A percentile compares a stretch with the other conserved stretches of the same genome.
Evolutionary conservation across 2,329 filamentous ascomycete species (phyloP).

Genomic region (Monosporascus sp.): DNA sequence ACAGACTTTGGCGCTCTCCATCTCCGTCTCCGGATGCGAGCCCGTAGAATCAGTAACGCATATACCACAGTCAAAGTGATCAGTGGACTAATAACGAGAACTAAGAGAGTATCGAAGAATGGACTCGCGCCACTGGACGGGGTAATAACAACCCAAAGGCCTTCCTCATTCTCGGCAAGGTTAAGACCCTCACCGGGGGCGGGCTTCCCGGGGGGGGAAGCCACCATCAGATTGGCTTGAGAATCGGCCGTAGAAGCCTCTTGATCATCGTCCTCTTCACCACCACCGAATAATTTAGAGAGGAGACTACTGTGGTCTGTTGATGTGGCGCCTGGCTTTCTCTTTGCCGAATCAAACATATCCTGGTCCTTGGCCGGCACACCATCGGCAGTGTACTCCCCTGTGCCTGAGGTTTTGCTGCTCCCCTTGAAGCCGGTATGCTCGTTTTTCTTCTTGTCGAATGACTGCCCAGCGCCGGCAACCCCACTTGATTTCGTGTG

Average conservation of each 20-base stretch:
- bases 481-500: neutral
- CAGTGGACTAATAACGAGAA: conserved; percentile 90
- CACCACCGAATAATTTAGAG: conserved; percentile 43
- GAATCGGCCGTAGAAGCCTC: conserved; percentile 26
- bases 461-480: neutral
- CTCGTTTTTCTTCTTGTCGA: neutral
- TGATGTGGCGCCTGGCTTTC: conserved; percentile 15
- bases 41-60: conserved; percentile 77
- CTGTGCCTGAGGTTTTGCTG: conserved; percentile 59
- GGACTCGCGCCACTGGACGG: conserved; percentile 85
- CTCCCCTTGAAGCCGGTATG: conserved; percentile 15
- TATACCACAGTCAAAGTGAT: conserved; percentile 93
- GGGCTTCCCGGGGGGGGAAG: conserved; percentile 17
- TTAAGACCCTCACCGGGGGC: conserved; percentile 20
- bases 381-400: conserved; percentile 55
- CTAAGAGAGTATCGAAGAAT: conserved; percentile 93
- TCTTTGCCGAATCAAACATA: conserved; percentile 22
- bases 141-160: conserved; percentile 93
- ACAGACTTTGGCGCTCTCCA: conserved; percentile 98
- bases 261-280: conserved; percentile 31
- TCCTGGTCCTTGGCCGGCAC: conserved; percentile 26
- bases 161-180: conserved; percentile 55
- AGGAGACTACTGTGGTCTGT: conserved; percentile 32
- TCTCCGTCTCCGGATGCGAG: conserved; percentile 79
- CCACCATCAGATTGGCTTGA: conserved; percentile 20